A percentile compares a stretch with the other conserved stretches of the same genome.
These are phyloP conservation scores for Ustulina deusta DNA, from an alignment of 2,329 filamentous ascomycete genomes.

Conservation along the genomic window DNA sequence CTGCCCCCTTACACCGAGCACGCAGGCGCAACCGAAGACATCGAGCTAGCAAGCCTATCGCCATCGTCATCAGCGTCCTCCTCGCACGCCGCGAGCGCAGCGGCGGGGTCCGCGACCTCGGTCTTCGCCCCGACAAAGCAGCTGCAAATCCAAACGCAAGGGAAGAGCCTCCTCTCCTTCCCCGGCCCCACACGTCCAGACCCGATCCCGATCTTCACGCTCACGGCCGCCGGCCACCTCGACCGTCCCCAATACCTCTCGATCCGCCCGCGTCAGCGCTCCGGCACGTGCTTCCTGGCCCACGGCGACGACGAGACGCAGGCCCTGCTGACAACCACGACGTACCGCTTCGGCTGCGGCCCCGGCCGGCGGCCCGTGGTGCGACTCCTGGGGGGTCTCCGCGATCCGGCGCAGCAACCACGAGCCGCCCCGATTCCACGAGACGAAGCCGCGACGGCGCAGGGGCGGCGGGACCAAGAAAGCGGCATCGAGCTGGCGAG, in stretches of 20 bases:
- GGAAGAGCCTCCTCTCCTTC: slow-evolving; percentile 58
- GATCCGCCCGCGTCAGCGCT: slow-evolving; percentile 59
- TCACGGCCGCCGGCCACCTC: slow-evolving; percentile 50
- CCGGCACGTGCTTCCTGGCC: slow-evolving; percentile 62
- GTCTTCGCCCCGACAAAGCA: slow-evolving; percentile 58
- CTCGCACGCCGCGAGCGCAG: background rate
- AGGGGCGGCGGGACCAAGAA: slow-evolving; percentile 1
- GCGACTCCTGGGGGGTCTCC: too few species aligned
- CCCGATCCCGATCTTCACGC: slow-evolving; percentile 59
- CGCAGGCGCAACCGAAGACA: slow-evolving; percentile 15
- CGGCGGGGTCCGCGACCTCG: background rate
- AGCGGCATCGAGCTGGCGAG: slow-evolving; percentile 48
- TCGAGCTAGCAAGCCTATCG: slow-evolving; percentile 31
- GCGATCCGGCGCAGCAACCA: slow-evolving; percentile 10
- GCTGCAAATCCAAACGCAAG: slow-evolving; percentile 63
- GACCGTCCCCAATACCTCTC: slow-evolving; percentile 63
- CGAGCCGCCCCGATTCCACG: too few species aligned
- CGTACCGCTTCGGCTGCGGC: slow-evolving; percentile 56
- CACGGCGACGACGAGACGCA: slow-evolving; percentile 50
- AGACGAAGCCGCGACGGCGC: background rate
- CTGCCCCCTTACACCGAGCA: slow-evolving; percentile 34
- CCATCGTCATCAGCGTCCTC: slow-evolving; percentile 26
- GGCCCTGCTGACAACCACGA: slow-evolving; percentile 61
- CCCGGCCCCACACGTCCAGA: slow-evolving; percentile 46
- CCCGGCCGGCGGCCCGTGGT: slow-evolving; percentile 65